Base-by-base conservation (phyloP, 176 grass and related monocot genomes). In the Oryza punctata region DNA sequence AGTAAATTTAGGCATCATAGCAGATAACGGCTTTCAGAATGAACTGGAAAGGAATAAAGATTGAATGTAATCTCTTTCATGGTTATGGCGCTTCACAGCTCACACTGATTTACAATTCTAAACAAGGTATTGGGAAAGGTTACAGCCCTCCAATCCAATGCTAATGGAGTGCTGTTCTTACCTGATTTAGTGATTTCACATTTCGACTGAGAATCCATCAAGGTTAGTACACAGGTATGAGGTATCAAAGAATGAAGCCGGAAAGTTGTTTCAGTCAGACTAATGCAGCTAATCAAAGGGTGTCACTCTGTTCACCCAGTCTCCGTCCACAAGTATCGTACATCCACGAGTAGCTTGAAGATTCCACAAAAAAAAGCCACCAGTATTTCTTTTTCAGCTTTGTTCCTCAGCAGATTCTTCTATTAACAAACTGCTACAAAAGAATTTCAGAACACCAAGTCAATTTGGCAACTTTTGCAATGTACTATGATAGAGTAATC, bases 401-500 rank as follows among this genome's bases (percentile, higher is more conserved):
- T 61, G 30, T 61, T 61, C 74, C 52, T 82, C 78, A 46, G 71
- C 27, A 65, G 61, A 77, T 76, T 82, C 79, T 82, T 77, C 86
- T 82, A 60, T 71, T 65, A 82, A 65, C 41, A 76, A 76, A 76
- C 47, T 63, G 78, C 26, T 76, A 87, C 71, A 87, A 87, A 81
- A 76, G 37, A 67, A 81, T 75, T 76, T 81, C 26, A n/a, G 37
- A 76, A 77, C 10, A 44, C 18, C 3, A 81, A 63, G 64, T 76
- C 63, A 63, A 87, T 69, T 37, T 76, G 37, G 63, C 46, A 82
- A 47, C 21, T 33, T 35, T 80, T 86, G 3, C 65, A 59, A 41
- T 69, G 82, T 11, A 76, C 14, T 67, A 57, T 28, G 63, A 68
- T 41, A 47, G 8, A 69, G 61, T 73, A 38, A 73, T 15, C 2